Conservation (phyloP, 1,284 basidiomycete genomes). For the Ganoderma lingzhi region DNA sequence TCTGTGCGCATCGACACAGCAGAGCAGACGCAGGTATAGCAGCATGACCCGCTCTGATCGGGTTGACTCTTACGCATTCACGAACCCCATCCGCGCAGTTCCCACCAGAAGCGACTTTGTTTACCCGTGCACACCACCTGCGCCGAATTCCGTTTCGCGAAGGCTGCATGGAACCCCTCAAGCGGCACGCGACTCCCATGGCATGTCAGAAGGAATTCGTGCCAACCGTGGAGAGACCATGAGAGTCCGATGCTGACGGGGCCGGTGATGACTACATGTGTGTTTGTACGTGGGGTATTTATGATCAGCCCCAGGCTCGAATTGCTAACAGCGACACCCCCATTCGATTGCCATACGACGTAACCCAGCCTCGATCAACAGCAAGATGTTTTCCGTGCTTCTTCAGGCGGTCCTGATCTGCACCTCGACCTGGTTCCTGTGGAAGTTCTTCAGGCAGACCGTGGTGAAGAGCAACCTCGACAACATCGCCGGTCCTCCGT, state of each 20-base stretch:
- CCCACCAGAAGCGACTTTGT: neutral
- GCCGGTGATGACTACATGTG: neutral
- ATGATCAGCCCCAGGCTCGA: neutral
- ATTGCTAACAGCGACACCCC: too few species aligned
- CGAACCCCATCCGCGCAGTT: neutral
- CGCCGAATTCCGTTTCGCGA: neutral
- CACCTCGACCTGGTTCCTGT: conserved; percentile 20
- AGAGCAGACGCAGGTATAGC: neutral
- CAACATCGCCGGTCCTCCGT: conserved; percentile 23
- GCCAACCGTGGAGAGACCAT: neutral
- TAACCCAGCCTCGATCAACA: neutral
- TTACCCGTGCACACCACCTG: neutral
- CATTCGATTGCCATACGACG: too few species aligned
- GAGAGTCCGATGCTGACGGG: neutral
- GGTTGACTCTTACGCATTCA: neutral
- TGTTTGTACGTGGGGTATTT: too few species aligned
- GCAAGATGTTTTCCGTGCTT: neutral
- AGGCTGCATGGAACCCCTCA: neutral
- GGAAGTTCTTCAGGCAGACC: conserved; percentile 17
- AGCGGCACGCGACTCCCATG: neutral
- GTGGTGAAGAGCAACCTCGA: conserved; percentile 24
- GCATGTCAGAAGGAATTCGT: neutral
- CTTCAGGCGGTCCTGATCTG: conserved; percentile 18
- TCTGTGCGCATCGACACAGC: neutral
- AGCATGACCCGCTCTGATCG: neutral